Conservation (phyloP, 2,329 filamentous ascomycete genomes). For the Ciborinia camelliae region DNA sequence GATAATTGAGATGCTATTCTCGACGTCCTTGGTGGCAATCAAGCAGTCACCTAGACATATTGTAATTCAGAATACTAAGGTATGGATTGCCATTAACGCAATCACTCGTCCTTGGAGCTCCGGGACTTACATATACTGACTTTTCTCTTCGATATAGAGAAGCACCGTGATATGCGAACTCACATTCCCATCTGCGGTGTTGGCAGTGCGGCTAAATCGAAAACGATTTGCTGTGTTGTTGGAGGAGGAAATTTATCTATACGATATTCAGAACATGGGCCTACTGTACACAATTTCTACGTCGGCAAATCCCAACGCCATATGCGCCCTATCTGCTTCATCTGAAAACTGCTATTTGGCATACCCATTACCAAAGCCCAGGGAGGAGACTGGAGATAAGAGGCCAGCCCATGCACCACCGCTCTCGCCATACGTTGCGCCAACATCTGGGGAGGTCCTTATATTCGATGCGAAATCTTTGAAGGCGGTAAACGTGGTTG, state of each 20-base stretch:
- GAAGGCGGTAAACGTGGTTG: conserved; percentile 91
- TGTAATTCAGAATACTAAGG: conserved; percentile 97
- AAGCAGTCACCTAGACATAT: conserved; percentile 88
- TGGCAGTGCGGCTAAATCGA: conserved; percentile 89
- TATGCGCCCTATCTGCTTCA: conserved; percentile 88
- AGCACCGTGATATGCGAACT: conserved; percentile 93
- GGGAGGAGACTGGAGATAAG: conserved; percentile 54
- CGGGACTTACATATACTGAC: conserved; percentile 2
- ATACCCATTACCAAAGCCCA: conserved; percentile 78
- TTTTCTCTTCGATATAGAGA: conserved; percentile 39
- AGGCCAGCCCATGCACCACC: conserved; percentile 82
- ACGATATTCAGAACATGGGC: conserved; percentile 98
- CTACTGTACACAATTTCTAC: conserved; percentile 89
- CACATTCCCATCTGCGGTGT: conserved; percentile 93
- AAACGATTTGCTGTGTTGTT: conserved; percentile 91
- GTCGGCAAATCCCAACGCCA: conserved; percentile 86
- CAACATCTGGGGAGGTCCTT: conserved; percentile 86
- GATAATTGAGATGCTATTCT: conserved; percentile 98
- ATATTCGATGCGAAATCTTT: conserved; percentile 87
- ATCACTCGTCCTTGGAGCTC: neutral
- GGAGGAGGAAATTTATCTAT: conserved; percentile 95
- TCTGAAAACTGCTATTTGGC: conserved; percentile 95
- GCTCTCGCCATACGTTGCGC: conserved; percentile 70
- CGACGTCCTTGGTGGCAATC: conserved; percentile 90
- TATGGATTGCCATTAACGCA: conserved; percentile 39